Base-by-base conservation (phyloP, 176 grass and related monocot genomes). In the Cymbopogon citratus region DNA sequence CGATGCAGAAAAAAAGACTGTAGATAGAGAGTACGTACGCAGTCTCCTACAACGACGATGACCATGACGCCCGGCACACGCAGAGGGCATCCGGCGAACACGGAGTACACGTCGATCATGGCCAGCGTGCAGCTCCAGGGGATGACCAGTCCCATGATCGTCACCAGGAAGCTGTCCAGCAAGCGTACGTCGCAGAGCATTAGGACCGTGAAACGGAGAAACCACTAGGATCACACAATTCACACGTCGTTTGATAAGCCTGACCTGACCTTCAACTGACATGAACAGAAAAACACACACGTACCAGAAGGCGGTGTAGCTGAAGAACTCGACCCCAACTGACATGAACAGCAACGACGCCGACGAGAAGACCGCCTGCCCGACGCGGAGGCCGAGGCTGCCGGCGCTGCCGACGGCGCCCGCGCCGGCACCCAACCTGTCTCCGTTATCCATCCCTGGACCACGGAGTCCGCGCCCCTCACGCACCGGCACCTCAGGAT, bases 341-440 rank as follows among this genome's bases (percentile, higher is more conserved):
- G 95, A 94, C 90, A 98, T 94, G 88, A 98, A 92, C 66, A 98
- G 87, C 69, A 98, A 90, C 3, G 95, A 88, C 10, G 90, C 90
- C 9, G 92, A 91, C 63, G 95, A 94, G 83, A 92, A 98, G 84
- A 89, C 82, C 21, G 90, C 92, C 85, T 98, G 95, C 7, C 95
- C 95, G 23, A 94, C 66, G 11, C 95, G 89, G 70, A 98, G 88
- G 27, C 80, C 89, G 21, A 98, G 88, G 79, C 95, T 94, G 11
- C 90, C 86, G 54, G 90, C 54, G 74, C 90, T 94, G 46, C 95
- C 95, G 40, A 92, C 81, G 43, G 90, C 82, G 44, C 92, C 70
- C 3, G 64, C 72, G 3, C 82, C 74, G 4, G 38, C 74, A 11
- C 59, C 86, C 21, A 75, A 68, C 59, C 83, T 78, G 8, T 64